These are phyloP conservation scores for Histomonas meleagridis DNA, from an alignment of 208 protist genomes.

Conservation along the genomic window DNA sequence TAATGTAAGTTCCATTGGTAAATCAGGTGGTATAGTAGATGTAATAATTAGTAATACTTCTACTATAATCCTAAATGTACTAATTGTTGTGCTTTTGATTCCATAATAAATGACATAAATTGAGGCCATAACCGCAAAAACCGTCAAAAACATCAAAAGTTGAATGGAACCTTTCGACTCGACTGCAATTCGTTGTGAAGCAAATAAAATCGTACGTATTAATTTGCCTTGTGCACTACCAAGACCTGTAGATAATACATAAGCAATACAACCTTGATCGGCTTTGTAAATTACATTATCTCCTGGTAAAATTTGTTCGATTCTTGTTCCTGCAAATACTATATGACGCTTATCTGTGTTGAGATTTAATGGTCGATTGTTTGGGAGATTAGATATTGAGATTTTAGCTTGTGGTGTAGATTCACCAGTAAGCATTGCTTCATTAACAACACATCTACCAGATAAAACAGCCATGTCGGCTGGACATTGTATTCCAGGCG, in stretches of 20 bases:
- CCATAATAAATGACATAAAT: constrained; percentile 46
- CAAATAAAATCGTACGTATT: constrained; percentile 66
- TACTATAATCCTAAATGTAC: constrained; percentile 86
- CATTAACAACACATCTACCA: constrained; percentile 59
- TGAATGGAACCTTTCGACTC: constrained; percentile 78
- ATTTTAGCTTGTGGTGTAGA: constrained; percentile 51
- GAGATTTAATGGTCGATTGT: background rate
- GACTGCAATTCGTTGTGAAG: constrained; percentile 75
- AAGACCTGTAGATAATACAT: constrained; percentile 94
- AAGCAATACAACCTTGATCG: constrained; percentile 67
- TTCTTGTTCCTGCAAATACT: constrained; percentile 9
- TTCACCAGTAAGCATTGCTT: constrained; percentile 54
- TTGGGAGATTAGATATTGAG: background rate
- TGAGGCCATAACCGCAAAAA: constrained; percentile 68
- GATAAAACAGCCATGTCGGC: constrained; percentile 74
- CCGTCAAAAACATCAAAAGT: constrained; percentile 85
- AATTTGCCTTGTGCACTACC: constrained; percentile 80
- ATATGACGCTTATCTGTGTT: background rate
- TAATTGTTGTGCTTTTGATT: constrained; percentile 49
- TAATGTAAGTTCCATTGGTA: constrained; percentile 89
- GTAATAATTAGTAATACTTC: constrained; percentile 79
- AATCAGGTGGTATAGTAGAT: constrained; percentile 82
- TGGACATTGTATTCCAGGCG: background rate
- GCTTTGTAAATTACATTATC: constrained; percentile 40
- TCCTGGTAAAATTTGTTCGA: constrained; percentile 3